Base-by-base conservation (phyloP, 371 early-diverging fungal species). In the Zychaea mexicana region DNA sequence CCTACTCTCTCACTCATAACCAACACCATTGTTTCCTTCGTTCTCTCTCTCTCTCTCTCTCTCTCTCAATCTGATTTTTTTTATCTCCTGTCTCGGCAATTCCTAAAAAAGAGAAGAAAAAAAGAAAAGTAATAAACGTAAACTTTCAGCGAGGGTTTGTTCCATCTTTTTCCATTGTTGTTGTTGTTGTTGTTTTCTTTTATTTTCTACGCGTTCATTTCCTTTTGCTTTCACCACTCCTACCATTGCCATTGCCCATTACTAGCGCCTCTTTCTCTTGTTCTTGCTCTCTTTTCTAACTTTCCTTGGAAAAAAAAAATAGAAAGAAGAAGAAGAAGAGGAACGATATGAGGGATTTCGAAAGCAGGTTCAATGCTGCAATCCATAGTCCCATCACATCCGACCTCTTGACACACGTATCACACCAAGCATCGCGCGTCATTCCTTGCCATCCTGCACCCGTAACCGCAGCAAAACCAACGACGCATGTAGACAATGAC, bases 351-450 rank as follows among this genome's bases (percentile, higher is more conserved):
- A 22, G 26, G 3, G 39, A 33, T n/a, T 42, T 58, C 22, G 59
- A 57, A 28, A 38, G 65, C 22, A 22, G 26, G 53, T 36, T 45
- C 19, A 47, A 36, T 39, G 49, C 59, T 46, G 59, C 57, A 19
- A 53, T 65, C 15, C 59, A 59, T 36, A 36, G 59, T 38, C 30
- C 65, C n/a, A 54, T 54, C 39, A 42, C 55, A 32, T 47, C 56
- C n/a, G 62, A 70, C 17, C 55, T 76, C 8, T 47, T 70, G 22
- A 56, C 67, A 39, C 53, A 66, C 57, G 63, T 70, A 10, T 61
- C 70, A 13, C 62, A 72, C 3, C 68, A 67, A 65, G 69, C 72
- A 21, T 65, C 66, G 3, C 54, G 63, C 17, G 72, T 72, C 27
- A 63, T 67, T 42, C 60, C 49, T 13, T 71, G 58, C 32, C 67